Conservation (phyloP, 2,329 filamentous ascomycete species). For the Cladosporium velox region DNA sequence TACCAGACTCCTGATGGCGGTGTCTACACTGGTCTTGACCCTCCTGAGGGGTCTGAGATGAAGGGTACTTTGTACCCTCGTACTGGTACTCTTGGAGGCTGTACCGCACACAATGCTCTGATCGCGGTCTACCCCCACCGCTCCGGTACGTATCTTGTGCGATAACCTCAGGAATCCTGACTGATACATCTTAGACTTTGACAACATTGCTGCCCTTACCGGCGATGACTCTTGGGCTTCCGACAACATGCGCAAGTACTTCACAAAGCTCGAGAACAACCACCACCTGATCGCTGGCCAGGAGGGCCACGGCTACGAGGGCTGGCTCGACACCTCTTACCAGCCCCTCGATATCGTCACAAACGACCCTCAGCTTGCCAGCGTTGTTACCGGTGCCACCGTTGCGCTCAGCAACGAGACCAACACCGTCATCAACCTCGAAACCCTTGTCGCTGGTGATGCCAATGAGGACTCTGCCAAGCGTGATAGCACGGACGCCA, state of each 20-base stretch:
- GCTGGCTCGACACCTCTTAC: constrained; percentile 57
- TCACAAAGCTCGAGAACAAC: constrained; percentile 53
- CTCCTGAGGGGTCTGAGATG: constrained; percentile 54
- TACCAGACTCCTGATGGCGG: constrained; percentile 55
- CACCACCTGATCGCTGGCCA: constrained; percentile 51
- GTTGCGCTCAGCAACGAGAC: constrained; percentile 53
- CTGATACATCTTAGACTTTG: constrained; percentile 51
- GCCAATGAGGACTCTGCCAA: constrained; percentile 48
- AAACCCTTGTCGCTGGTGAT: constrained; percentile 29
- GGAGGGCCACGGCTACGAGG: constrained; percentile 58
- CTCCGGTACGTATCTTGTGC: constrained; percentile 32
- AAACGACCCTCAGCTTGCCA: constrained; percentile 56
- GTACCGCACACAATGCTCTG: constrained; percentile 62
- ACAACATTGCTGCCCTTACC: constrained; percentile 59
- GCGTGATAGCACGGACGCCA: constrained; percentile 51
- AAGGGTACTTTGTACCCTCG: constrained; percentile 62
- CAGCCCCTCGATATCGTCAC: constrained; percentile 55
- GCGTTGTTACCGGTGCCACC: constrained; percentile 53
- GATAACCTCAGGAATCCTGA: neutral
- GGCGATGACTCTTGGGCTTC: constrained; percentile 62
- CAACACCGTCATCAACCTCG: constrained; percentile 32
- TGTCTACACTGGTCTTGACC: constrained; percentile 56
- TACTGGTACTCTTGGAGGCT: constrained; percentile 59
- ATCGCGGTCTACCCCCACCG: constrained; percentile 61
- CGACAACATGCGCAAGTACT: constrained; percentile 61